Evolutionary conservation across 1,139 yeast species (phyloP), one percentile per base, ranked within the genome.

Genomic region (Zhuliangozyma parablackwelliae): DNA sequence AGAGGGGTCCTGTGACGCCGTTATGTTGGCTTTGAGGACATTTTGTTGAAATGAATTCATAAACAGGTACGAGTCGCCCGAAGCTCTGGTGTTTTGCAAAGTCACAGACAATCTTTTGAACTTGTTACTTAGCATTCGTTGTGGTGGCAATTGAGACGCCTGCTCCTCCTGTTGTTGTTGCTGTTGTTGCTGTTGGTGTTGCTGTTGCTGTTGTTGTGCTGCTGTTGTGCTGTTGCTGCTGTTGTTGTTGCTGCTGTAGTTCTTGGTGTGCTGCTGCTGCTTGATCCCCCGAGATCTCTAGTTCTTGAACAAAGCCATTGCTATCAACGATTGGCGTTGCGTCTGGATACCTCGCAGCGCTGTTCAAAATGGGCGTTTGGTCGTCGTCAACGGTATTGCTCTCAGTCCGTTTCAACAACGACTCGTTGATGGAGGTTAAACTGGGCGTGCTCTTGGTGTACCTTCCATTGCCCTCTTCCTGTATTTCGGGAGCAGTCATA

Each of bases 31-130:
- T 28, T 51, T 37, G 51, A 36, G 60, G 13, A 54, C 47, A 43
- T 69, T 70, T 43, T 65, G 69, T 43, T 65, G 71, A 48, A 71
- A 70, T n/a, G 62, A 51, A 37, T 50, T 59, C 61, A 69, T 65
- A 47, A 71, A 70, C 32, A 59, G 55, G 40, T 64, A 56, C 2
- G 75, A 69, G 39, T 69, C 73, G 11, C 64, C 64, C 5, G 74
- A 64, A 1, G 70, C 57, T 29, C 47, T 50, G 2, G 62, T 49
- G 26, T 61, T 61, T 37, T 65, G 71, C 29, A 71, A 53, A 1
- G 74, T 67, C 41, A 59, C 45, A 2, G 73, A 65, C 26, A 71
- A 56, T 16, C 76, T 42, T 39, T 67, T 64, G 43, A 71, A 71
- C 45, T 67, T 68, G 7, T 50, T 46, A 34, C 64, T 59, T 31